Evolutionary conservation across 2,329 filamentous ascomycete genomes (phyloP), one percentile per base, ranked within the genome.

Genomic region (Trichoderma lentiforme): DNA sequence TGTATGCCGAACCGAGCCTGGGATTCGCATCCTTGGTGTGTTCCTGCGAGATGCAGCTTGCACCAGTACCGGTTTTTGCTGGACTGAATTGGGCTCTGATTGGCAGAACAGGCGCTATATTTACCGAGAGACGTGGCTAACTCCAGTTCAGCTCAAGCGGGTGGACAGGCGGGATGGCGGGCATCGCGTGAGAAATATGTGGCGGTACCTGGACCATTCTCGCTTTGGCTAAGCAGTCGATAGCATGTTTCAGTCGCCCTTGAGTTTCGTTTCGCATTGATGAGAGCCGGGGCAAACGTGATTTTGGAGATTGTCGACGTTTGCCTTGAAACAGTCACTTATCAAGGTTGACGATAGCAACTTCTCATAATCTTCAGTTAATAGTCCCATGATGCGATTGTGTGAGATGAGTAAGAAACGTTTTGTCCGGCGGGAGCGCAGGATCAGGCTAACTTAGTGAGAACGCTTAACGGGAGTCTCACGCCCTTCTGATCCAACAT

Each of bases 221-320:
- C 32, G 15, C 64, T 39, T 57, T 56, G 24, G 64, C 30, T 24
- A 34, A n/a, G 43, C n/a, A 21, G 51, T 18, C 26, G 18, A 56
- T 53, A 28, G 39, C 26, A 51, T 28, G 67, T 70, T 70, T 70
- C 67, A 70, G 43, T 21, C 28, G 15, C 21, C 28, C 57, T 62
- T 14, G 57, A 51, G 57, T 36, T 30, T 43, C 28, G 67, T 70
- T 70, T 70, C 67, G 67, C 67, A 70, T 70, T 62, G 39, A 70
- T 70, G 36, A 61, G 36, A 69, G 30, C 34, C 7, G 6, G 53
- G 53, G 24, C 14, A 30, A 43, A 57, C 32, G 18, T 67, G 53
- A 28, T 2, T 65, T 32, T 32, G 62, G 62, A 43, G 62, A 51
- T 15, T 67, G 12, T 30, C 11, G 34, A 58, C 24, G 24, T 26